Evolutionary conservation across 257 asterid species (phyloP).

Genomic region (Capsicum rhomboideum): DNA sequence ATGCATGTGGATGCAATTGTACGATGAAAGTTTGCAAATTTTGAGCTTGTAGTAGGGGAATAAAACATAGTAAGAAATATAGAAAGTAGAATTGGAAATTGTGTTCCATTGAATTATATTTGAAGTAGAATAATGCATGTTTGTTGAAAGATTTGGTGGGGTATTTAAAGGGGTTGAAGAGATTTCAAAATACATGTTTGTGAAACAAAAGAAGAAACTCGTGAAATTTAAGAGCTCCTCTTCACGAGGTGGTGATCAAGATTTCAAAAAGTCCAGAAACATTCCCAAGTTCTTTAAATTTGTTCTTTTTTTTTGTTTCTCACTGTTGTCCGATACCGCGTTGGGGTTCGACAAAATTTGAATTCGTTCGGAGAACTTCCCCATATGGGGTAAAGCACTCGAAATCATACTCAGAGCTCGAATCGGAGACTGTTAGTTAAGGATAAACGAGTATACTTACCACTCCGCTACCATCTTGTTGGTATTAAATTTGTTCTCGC

Average conservation of each 20-base stretch:
- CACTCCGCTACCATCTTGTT: neutral
- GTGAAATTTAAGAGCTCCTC: slow-evolving; percentile 75
- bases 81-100: slow-evolving; percentile 16
- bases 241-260: neutral
- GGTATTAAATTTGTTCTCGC: neutral
- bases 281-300: neutral
- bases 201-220: slow-evolving; percentile 49
- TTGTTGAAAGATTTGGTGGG: slow-evolving; percentile 10
- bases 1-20: slow-evolving; percentile 65
- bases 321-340: no score
- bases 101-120: slow-evolving; percentile 28
- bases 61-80: slow-evolving; percentile 15
- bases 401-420: neutral
- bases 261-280: neutral
- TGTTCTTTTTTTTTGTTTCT: neutral
- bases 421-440: neutral
- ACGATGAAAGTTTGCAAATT: slow-evolving; percentile 59
- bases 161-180: slow-evolving; percentile 57
- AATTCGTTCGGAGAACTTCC: no score
- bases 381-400: neutral
- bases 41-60: slow-evolving; percentile 29
- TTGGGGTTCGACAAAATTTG: no score
- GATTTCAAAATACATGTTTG: slow-evolving; percentile 13
- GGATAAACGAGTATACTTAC: neutral
- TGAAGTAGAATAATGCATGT: slow-evolving; percentile 16